These are phyloP conservation scores for Astraeus odoratus DNA, from an alignment of 768 basidiomycete species.

Conservation along the genomic window DNA sequence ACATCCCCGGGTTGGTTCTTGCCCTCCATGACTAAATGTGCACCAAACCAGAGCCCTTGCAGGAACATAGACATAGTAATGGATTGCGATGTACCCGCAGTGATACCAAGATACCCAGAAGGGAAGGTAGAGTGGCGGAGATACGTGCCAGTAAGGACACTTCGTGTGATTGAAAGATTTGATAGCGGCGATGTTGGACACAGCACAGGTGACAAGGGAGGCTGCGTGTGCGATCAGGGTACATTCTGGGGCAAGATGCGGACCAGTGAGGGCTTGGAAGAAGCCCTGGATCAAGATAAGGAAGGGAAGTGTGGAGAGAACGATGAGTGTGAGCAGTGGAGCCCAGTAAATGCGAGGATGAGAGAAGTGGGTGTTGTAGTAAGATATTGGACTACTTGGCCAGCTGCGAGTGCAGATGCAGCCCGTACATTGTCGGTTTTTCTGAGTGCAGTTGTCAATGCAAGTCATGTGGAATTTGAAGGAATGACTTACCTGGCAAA, in stretches of 20 bases:
- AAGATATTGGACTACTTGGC: conserved; percentile 72
- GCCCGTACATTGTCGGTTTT: conserved; percentile 92
- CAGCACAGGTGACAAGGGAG: conserved; percentile 71
- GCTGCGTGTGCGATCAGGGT: conserved; percentile 62
- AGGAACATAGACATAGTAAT: conserved; percentile 90
- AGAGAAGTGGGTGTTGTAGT: conserved; percentile 76
- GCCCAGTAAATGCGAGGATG: conserved; percentile 76
- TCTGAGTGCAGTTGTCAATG: conserved; percentile 38
- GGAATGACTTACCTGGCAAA: conserved; percentile 59
- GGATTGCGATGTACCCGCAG: conserved; percentile 67
- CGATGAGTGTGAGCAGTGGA: conserved; percentile 82
- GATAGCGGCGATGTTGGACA: conserved; percentile 77
- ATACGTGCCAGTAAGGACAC: conserved; percentile 41
- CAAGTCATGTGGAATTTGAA: not conserved
- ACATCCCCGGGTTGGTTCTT: conserved; percentile 66
- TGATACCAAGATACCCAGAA: conserved; percentile 68
- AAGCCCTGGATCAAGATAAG: conserved; percentile 70
- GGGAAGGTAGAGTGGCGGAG: conserved; percentile 39
- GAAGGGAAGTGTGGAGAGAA: conserved; percentile 82
- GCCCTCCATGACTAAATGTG: conserved; percentile 78
- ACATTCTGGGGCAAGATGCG: conserved; percentile 64
- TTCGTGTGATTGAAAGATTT: conserved; percentile 74
- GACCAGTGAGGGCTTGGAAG: conserved; percentile 63
- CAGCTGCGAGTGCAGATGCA: conserved; percentile 75
- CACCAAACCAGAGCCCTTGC: conserved; percentile 94